Evolutionary conservation across 202 grass and related monocot genomes (phyloP).

Genomic region (Panicum hallii): DNA sequence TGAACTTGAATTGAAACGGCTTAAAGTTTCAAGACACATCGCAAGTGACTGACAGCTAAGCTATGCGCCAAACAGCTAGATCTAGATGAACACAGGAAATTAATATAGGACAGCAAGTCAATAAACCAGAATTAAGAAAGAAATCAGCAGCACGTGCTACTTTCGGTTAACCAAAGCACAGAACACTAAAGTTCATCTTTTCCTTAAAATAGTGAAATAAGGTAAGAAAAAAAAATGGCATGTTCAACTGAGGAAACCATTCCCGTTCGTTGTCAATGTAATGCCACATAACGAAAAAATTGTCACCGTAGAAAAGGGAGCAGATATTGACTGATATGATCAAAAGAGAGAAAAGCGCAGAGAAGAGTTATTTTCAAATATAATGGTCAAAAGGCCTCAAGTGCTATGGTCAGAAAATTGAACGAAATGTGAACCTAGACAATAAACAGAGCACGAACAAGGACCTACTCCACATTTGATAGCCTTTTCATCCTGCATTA

Average conservation of each 20-base stretch:
- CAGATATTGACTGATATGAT: background rate
- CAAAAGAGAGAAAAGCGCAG: background rate
- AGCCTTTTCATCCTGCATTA: constrained; percentile 8
- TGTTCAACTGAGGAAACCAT: constrained; percentile 1
- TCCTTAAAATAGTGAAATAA: background rate
- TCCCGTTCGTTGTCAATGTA: background rate
- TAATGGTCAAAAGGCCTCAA: background rate
- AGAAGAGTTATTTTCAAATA: constrained; percentile 1
- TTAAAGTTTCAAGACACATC: constrained; percentile 28
- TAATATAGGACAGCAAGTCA: constrained; percentile 13
- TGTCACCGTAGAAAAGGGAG: background rate
- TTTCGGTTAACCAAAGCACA: background rate
- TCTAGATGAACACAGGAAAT: background rate
- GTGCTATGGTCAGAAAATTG: background rate
- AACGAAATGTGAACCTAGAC: background rate
- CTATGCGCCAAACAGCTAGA: constrained; percentile 25
- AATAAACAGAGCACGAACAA: constrained; percentile 16
- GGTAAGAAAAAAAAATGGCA: background rate
- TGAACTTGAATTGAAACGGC: constrained; percentile 43
- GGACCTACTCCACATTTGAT: background rate
- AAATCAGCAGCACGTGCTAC: constrained; percentile 12
- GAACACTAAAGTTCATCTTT: constrained; percentile 13
- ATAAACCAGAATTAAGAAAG: background rate
- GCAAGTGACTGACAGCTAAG: constrained; percentile 49
- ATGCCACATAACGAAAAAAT: background rate